Base-by-base conservation (phyloP, 2,329 filamentous ascomycete species). In the Ceratocystis eucalypticola region DNA sequence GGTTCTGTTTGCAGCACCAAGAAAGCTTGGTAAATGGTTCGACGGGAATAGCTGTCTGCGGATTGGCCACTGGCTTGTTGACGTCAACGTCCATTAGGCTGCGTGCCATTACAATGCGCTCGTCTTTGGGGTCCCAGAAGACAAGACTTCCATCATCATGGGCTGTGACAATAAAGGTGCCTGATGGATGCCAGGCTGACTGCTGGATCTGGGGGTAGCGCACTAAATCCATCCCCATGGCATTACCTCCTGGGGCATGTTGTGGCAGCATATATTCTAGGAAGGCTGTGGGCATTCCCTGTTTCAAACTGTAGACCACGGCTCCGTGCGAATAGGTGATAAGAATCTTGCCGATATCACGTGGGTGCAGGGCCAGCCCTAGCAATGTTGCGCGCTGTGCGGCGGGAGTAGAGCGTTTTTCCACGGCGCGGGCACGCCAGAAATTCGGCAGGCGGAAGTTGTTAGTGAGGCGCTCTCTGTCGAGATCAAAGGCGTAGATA, bases 1-100 rank as follows among this genome's bases (percentile, higher is more conserved):
- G 88, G 72, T 97, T 96, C 68, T 87, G 82, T 74, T 96, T 96
- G 67, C 90, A 93, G 76, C 94, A 99, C 94, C 94, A 99, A 1
- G 86, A 83, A 66, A 97, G 85, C 69, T 86, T 86, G 68, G 84
- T 84, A 68, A 93, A 88, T 0, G 91, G 90, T 66, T 89, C 87
- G 69, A 88, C 87, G 15, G 87, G 76, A 17, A 80, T 80, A 53
- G 85, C 78, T 0, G 79, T 80, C 1, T 79, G 80, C 2, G 80
- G 76, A 0, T 77, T 71, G 15, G 79, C 74, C 0, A 80, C 80
- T 1, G 87, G 85, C 69, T 87, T 82, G 70, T 96, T 83, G 65
- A 97, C 79, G 71, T 89, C 83, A 3, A 83, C 83, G 66, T 90
- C 84, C 66, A 87, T 84, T 41, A 96, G 75, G 0, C 89, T 96